Percentiles rank a stretch among this genome's conserved stretches.
phyloP scores from a whole-genome alignment of 2,329 filamentous ascomycete species.

The Fusarium floridanum region DNA sequence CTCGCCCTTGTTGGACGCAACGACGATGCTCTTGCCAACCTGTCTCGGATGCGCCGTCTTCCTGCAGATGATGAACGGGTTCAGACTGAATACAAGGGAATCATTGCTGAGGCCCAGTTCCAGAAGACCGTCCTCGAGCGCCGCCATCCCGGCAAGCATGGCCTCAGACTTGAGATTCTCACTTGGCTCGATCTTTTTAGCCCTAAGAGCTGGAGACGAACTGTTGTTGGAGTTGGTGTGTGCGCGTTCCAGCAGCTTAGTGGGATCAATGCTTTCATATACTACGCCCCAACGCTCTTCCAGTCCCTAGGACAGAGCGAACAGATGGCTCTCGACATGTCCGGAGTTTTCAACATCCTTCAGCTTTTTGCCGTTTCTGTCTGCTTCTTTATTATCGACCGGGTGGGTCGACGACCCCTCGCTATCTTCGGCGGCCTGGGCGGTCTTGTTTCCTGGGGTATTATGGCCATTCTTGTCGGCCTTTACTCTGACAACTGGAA shows the following conservation, averaged over 20 bases:
- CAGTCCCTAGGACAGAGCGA: slow-evolving; percentile 52
- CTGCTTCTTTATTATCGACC: slow-evolving; percentile 30
- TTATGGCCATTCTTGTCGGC: slow-evolving; percentile 66
- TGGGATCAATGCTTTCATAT: slow-evolving; percentile 60
- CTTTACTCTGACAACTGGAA: not conserved
- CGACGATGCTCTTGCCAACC: slow-evolving; percentile 70
- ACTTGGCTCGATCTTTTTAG: slow-evolving; percentile 64
- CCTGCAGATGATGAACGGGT: slow-evolving; percentile 70
- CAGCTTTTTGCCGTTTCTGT: slow-evolving; percentile 58
- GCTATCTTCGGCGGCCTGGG: slow-evolving; percentile 56
- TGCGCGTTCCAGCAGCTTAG: slow-evolving; percentile 47
- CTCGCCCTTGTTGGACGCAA: slow-evolving; percentile 74
- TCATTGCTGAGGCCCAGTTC: slow-evolving; percentile 65
- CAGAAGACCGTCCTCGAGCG: slow-evolving; percentile 58
- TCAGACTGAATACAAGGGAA: slow-evolving; percentile 71
- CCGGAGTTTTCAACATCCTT: slow-evolving; percentile 57
- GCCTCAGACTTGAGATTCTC: slow-evolving; percentile 51
- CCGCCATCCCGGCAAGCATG: slow-evolving; percentile 12
- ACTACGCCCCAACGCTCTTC: slow-evolving; percentile 61
- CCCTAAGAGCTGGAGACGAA: slow-evolving; percentile 65
- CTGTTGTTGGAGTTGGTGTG: slow-evolving; percentile 53
- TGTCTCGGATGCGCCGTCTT: slow-evolving; percentile 68
- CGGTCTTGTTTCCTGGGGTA: slow-evolving; percentile 56
- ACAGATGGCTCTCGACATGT: slow-evolving; percentile 54
- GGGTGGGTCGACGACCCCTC: slow-evolving; percentile 41